Evolutionary conservation across 495 filamentous ascomycete genomes (phyloP).

Genomic region (Talaromyces ruber): DNA sequence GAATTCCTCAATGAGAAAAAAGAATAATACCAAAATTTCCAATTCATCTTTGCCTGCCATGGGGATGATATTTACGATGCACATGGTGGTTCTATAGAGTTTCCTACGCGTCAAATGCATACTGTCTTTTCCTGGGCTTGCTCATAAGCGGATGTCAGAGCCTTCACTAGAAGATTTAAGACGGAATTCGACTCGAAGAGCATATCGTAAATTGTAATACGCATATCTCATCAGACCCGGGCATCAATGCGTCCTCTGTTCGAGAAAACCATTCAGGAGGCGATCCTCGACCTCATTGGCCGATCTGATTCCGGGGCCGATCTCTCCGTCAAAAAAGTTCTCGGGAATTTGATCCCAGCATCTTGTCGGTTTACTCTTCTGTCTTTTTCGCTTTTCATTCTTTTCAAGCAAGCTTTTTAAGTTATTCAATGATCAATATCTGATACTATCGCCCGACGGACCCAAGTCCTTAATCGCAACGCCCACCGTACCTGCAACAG

Average conservation of each 20-base stretch:
- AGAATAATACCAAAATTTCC: conserved; percentile 32
- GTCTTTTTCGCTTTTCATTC: neutral
- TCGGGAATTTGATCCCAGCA: neutral
- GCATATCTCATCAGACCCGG: neutral
- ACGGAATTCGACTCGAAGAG: neutral
- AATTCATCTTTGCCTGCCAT: conserved; percentile 15
- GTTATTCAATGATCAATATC: neutral
- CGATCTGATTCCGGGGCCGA: conserved; percentile 1
- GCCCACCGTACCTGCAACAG: neutral
- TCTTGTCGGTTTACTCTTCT: neutral
- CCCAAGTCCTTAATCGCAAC: neutral
- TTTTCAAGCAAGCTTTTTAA: neutral
- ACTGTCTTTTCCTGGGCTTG: neutral
- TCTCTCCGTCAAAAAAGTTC: conserved; percentile 6
- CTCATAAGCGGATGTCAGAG: neutral
- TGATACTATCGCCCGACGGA: neutral
- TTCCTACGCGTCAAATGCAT: neutral
- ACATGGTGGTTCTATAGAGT: too few relatives aligned
- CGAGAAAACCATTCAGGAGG: neutral
- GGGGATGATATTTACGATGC: too few relatives aligned
- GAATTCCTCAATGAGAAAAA: conserved; percentile 45
- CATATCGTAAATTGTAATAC: neutral
- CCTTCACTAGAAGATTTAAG: neutral
- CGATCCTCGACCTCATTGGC: conserved; percentile 5
- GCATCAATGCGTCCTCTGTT: neutral